Base-by-base conservation (phyloP, 2,329 filamentous ascomycete genomes). In the Neonectria faginata region DNA sequence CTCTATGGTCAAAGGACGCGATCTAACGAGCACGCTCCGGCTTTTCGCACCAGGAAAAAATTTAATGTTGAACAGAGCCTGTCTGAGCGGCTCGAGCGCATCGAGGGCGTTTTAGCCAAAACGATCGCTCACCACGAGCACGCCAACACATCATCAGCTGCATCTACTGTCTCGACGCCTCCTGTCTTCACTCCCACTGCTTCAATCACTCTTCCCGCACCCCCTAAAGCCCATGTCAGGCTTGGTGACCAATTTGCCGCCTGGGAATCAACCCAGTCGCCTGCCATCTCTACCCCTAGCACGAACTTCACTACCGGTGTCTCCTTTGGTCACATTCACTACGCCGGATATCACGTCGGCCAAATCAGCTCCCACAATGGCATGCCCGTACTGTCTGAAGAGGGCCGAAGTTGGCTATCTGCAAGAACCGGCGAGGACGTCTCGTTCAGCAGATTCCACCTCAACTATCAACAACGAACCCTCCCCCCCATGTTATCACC, bases 1-100 rank as follows among this genome's bases (percentile, higher is more conserved):
- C 22, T 5, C 16, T 11, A 41, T 22, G 6, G 2, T 1, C n/a
- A 27, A 12, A 11, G 2, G 5, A 36, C 25, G 33, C 7, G 27
- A 39, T 22, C 25, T 14, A 20, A 16, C 20, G 20, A 14, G 27
- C 12, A 12, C 8, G 6, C 3, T 20, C 36, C 57, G 12, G 12
- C 20, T 5, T 41, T 3, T 10, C 20, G 4, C 6, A 3, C 10
- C 1, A 71, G 69, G 45, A 59, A 62, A 12, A 70, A 62, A 18
- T 60, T 60, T 39, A 64, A 61, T 36, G 58, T 70, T 11, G 67
- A 71, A 18, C 69, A 71, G 36, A 67, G 70, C 55, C 25, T 71
- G 12, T 71, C 66, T 12, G 67, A 57, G 8, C 69, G 69, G 3
- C 61, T 71, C 6, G 67, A 71, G 52, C 60, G 66, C 1, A 58